A percentile compares a stretch with the other conserved stretches of the same genome.
These are phyloP conservation scores for Venturia carpophila DNA, from an alignment of 2,329 filamentous ascomycete species.

Conservation along the genomic window DNA sequence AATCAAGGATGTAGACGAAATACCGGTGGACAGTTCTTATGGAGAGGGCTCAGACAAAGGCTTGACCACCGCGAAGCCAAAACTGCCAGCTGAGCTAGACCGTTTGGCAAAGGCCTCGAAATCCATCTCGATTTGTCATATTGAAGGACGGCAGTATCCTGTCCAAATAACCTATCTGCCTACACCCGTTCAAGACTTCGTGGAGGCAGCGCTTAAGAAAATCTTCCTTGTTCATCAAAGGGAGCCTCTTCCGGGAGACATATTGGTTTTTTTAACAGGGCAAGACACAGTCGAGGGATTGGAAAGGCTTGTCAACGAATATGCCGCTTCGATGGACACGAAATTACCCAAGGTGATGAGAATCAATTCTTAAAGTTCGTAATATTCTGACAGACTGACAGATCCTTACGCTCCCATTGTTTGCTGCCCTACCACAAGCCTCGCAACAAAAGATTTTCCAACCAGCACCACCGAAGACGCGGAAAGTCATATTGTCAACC, in stretches of 20 bases:
- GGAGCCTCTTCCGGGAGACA: conserved; percentile 86
- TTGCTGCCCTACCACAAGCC: conserved; percentile 79
- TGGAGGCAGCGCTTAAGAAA: conserved; percentile 70
- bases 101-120: neutral
- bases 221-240: conserved; percentile 82
- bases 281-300: conserved; percentile 86
- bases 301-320: conserved; percentile 73
- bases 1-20: conserved; percentile 12
- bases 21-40: conserved; percentile 15
- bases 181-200: conserved; percentile 68
- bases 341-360: conserved; percentile 58
- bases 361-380: neutral
- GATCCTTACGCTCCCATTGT: conserved; percentile 67
- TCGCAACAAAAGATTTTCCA: conserved; percentile 82
- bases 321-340: conserved; percentile 62
- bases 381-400: conserved; percentile 24
- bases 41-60: neutral
- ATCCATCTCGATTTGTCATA: conserved; percentile 51
- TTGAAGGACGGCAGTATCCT: conserved; percentile 80
- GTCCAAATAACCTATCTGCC: conserved; percentile 71
- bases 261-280: conserved; percentile 84
- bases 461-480: conserved; percentile 62
- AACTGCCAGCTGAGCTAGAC: conserved; percentile 9
- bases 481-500: conserved; percentile 86
- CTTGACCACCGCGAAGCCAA: neutral